Evolutionary conservation across 192 early-diverging fungal species (phyloP).

Genomic region (Geosiphon pyriformis): DNA sequence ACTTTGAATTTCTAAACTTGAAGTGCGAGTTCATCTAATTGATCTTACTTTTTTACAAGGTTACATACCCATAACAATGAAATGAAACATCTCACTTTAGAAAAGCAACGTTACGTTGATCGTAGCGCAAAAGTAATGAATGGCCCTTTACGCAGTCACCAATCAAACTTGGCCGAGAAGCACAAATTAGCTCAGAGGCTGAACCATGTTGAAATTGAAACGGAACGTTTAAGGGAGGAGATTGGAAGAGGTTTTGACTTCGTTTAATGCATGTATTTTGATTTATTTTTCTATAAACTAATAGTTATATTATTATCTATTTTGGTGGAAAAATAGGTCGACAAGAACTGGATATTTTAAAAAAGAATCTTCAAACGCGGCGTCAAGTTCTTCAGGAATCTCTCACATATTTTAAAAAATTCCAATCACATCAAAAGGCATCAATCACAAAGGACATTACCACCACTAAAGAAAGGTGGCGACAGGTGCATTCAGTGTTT

Average conservation of each 20-base stretch:
- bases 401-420: constrained; percentile 5
- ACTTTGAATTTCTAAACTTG: background rate
- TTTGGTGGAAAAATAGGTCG: no score
- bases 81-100: constrained; percentile 10
- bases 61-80: background rate
- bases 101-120: constrained; percentile 10
- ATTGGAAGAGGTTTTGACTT: constrained; percentile 10
- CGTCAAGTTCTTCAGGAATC: constrained; percentile 12
- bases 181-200: constrained; percentile 12
- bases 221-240: constrained; percentile 11
- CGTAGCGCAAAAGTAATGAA: constrained; percentile 8
- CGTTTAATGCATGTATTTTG: background rate
- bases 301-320: background rate
- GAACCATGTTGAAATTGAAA: constrained; percentile 8
- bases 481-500: constrained; percentile 35
- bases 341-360: constrained; percentile 21
- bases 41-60: background rate
- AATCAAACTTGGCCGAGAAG: constrained; percentile 13
- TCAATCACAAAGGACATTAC: constrained; percentile 27
- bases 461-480: constrained; percentile 37
- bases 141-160: background rate
- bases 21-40: background rate
- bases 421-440: constrained; percentile 21
- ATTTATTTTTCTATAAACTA: background rate
- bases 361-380: constrained; percentile 8